Conservation (phyloP, 805 yeast species). For the Starmerella davenportii region DNA sequence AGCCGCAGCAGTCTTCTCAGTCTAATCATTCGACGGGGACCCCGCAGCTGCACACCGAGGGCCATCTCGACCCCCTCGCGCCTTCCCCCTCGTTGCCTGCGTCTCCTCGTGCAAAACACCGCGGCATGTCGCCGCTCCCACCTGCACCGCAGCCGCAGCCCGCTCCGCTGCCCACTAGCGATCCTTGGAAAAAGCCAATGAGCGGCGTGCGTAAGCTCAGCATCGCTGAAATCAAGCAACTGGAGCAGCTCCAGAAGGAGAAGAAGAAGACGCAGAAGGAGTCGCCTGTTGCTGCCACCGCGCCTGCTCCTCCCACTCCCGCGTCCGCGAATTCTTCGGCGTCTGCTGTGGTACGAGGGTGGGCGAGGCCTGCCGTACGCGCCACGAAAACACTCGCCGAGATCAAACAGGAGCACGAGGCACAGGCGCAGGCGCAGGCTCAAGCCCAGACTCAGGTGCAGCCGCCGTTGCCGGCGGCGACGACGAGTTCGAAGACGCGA, state of each 20-base stretch:
- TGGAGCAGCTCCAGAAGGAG: slow-evolving; percentile 5
- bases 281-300: slow-evolving; percentile 3
- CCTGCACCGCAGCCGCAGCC: slow-evolving; percentile 4
- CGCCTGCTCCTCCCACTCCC: slow-evolving; percentile 3
- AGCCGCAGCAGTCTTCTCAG: no score
- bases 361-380: slow-evolving; percentile 14
- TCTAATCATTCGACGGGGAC: no score
- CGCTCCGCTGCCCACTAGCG: slow-evolving; percentile 10
- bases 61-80: no score
- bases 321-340: slow-evolving; percentile 2
- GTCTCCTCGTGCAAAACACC: no score
- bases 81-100: no score
- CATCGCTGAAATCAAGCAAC: slow-evolving; percentile 13
- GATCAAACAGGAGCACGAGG: slow-evolving; percentile 22
- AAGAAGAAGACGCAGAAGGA: slow-evolving; percentile 5
- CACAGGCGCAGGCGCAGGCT: neutral
- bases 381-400: slow-evolving; percentile 23
- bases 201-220: slow-evolving; percentile 6
- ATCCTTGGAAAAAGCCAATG: slow-evolving; percentile 14
- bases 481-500: neutral
- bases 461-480: neutral
- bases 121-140: slow-evolving; percentile 2
- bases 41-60: no score
- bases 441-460: neutral
- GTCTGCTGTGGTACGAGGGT: slow-evolving; percentile 2